Evolutionary conservation across 257 asterid genomes (phyloP), one percentile per base, ranked within the genome.

Genomic region (Anisodus acutangulus): DNA sequence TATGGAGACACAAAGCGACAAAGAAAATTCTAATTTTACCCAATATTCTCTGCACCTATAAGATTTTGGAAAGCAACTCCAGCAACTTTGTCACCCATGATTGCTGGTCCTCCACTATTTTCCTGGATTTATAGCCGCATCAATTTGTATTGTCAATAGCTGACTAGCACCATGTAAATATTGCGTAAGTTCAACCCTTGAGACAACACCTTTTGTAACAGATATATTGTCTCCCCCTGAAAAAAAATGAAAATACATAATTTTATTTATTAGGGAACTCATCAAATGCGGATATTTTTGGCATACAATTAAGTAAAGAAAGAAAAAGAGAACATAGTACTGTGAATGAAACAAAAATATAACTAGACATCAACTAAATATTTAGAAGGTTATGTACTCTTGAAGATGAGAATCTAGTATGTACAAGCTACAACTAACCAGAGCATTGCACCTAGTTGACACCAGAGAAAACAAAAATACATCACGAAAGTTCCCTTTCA

Each of bases 21-120:
- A 15, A 71, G 17, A 26, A n/a, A 47, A 19, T 74, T 74, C 47
- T 76, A 76, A 49, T n/a, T 19, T 88, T 88, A 94, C 98, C 99
- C 99, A 69, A 96, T 96, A 84, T 96, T 96, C 90, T 96, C 99
- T 57, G 99, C 98, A 89, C 97, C 97, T 3, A 97, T 92, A 85
- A 96, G 98, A 90, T 96, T 96, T 87, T 96, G 99, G 89, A 96
- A 96, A 80, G 99, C 98, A 84, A 96, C 98, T 43, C 99, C 99
- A 55, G 96, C 98, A 84, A 96, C 99, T 89, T 92, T 96, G 89
- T 94, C 97, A 68, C 93, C 98, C 99, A 94, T 92, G 87, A 96
- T 90, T 82, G 98, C 99, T 5, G 99, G 99, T 60, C 98, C 99
- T 78, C 99, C 99, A 81, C 99, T 96, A 83, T n/a, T 96, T 96